Conservation (phyloP, 768 basidiomycete species). For the Tricholoma matsutake region DNA sequence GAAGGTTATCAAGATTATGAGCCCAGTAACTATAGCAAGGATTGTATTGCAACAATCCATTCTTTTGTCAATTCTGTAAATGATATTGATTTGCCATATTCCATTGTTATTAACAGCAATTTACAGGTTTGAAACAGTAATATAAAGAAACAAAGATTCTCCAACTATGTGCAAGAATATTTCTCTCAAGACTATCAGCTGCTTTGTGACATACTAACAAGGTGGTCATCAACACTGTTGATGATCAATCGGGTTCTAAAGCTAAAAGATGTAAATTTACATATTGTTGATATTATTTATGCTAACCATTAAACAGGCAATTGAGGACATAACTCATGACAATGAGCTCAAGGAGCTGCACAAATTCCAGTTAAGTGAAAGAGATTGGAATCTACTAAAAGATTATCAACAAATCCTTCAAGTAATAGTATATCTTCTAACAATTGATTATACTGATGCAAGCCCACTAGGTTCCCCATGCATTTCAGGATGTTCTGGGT, state of each 20-base stretch:
- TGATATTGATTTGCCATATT: background rate
- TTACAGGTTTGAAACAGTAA: background rate
- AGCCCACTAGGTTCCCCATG: conserved; percentile 20
- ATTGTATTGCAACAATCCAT: conserved; percentile 2
- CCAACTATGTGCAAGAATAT: background rate
- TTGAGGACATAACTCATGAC: conserved; percentile 21
- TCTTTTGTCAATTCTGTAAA: conserved; percentile 6
- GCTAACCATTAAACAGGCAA: conserved; percentile 17
- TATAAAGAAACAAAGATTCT: background rate
- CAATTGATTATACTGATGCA: background rate
- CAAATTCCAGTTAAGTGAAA: conserved; percentile 16
- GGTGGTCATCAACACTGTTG: background rate
- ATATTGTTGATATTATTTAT: background rate
- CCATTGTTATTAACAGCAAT: background rate
- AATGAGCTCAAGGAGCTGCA: conserved; percentile 16
- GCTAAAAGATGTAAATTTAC: background rate
- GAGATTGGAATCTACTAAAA: conserved; percentile 25
- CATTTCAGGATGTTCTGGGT: conserved; percentile 24
- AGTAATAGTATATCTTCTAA: conserved; percentile 12
- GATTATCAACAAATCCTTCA: conserved; percentile 22
- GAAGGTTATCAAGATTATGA: conserved; percentile 2
- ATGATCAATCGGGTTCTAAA: background rate
- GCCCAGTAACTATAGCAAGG: conserved; percentile 1
- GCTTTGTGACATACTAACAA: background rate
- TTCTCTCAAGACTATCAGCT: background rate